phyloP scores from a whole-genome alignment of 371 early-diverging fungal genomes.

The Mortierella sp. region DNA sequence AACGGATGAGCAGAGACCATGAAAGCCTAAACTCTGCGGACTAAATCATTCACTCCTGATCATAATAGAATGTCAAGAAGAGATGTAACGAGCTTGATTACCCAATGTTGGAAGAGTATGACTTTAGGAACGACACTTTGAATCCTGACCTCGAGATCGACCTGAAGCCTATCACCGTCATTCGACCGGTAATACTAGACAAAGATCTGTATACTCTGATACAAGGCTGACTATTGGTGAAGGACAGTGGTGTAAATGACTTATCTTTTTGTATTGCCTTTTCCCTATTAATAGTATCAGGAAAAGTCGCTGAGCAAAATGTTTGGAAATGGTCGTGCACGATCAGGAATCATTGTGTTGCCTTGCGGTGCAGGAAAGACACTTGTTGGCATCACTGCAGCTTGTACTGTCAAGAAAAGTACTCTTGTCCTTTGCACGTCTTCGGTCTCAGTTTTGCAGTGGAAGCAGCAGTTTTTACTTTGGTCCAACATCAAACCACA shows the following conservation, averaged over 20 bases:
- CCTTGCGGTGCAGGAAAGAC: constrained; percentile 99
- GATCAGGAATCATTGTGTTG: constrained; percentile 99
- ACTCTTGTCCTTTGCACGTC: constrained; percentile 98
- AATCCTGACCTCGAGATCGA: constrained; percentile 95
- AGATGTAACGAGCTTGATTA: constrained; percentile 96
- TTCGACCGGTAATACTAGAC: constrained; percentile 74
- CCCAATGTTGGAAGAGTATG: constrained; percentile 99
- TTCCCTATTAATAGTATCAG: constrained; percentile 77
- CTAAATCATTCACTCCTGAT: neutral
- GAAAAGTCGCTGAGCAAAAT: constrained; percentile 99
- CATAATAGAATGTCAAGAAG: constrained; percentile 79
- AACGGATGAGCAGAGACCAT: neutral
- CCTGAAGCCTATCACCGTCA: constrained; percentile 94
- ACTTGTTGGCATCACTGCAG: constrained; percentile 99
- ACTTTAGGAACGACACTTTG: constrained; percentile 93
- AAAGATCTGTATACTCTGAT: neutral
- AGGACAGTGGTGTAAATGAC: neutral
- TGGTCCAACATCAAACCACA: constrained; percentile 96
- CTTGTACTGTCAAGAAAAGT: constrained; percentile 98
- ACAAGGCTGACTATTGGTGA: neutral
- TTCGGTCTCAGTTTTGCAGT: constrained; percentile 98
- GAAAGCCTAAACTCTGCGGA: neutral
- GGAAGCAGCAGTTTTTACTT: constrained; percentile 96
- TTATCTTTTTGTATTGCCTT: neutral
- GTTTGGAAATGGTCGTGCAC: constrained; percentile 99